Percentiles rank a stretch among this genome's conserved stretches.
phyloP scores from a whole-genome alignment of 768 basidiomycete species.

The Hebeloma cylindrosporum region DNA sequence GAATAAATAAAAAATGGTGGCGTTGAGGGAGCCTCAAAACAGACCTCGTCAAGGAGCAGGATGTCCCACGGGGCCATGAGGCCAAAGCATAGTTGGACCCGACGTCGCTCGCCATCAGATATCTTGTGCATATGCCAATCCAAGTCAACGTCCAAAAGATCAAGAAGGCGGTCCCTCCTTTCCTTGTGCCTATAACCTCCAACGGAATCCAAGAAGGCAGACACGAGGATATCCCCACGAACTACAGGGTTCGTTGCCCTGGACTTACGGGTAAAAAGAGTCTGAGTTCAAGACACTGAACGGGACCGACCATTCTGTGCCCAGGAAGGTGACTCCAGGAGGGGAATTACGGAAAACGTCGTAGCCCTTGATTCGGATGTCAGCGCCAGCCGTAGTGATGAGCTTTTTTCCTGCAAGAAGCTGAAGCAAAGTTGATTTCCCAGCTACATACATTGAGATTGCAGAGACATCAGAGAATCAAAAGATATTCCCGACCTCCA shows the following conservation, averaged over 20 bases:
- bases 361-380: constrained; percentile 69
- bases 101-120: constrained; percentile 91
- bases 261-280: constrained; percentile 9
- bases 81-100: constrained; percentile 93
- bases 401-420: constrained; percentile 92
- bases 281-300: not conserved
- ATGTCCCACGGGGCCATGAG: constrained; percentile 95
- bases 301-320: constrained; percentile 83
- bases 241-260: constrained; percentile 99
- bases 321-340: constrained; percentile 79
- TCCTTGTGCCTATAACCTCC: constrained; percentile 94
- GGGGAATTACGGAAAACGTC: constrained; percentile 93
- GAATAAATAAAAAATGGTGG: constrained; percentile 2
- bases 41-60: constrained; percentile 89
- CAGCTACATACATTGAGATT: constrained; percentile 46
- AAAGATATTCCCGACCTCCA: constrained; percentile 60
- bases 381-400: constrained; percentile 49
- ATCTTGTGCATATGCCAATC: constrained; percentile 97
- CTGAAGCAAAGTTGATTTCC: constrained; percentile 95
- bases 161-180: constrained; percentile 79
- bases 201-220: constrained; percentile 94
- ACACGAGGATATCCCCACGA: constrained; percentile 86
- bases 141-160: constrained; percentile 92
- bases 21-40: constrained; percentile 2
- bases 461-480: constrained; percentile 6